Evolutionary conservation across 768 basidiomycete genomes (phyloP).

Genomic region (Hirschioporus abietinus): DNA sequence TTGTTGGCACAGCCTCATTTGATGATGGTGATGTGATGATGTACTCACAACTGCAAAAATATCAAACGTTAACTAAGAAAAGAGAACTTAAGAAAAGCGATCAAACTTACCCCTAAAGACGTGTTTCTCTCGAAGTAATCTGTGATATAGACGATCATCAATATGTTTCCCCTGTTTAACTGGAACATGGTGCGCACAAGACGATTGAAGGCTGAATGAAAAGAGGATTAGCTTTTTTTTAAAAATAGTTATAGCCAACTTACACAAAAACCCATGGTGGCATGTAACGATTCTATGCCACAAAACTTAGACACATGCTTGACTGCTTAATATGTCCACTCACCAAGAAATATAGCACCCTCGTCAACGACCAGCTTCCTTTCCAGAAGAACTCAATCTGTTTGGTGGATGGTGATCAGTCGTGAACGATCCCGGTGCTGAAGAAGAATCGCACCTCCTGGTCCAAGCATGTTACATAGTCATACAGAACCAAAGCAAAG

Average conservation of each 20-base stretch:
- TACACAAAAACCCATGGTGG: conserved; percentile 4
- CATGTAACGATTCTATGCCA: conserved; percentile 1
- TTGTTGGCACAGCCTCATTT: neutral
- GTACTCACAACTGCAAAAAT: conserved; percentile 1
- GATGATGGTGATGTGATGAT: neutral
- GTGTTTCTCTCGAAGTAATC: neutral
- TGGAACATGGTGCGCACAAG: neutral
- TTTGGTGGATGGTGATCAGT: neutral
- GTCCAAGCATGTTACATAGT: neutral
- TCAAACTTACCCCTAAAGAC: conserved; percentile 3
- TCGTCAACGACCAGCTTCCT: neutral
- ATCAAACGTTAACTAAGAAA: neutral
- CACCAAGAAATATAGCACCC: conserved; percentile 4
- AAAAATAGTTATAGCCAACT: neutral
- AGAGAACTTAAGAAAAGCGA: neutral
- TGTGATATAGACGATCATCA: neutral
- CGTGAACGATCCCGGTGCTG: neutral
- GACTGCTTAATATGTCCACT: neutral
- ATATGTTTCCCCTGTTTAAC: neutral
- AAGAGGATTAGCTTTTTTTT: neutral
- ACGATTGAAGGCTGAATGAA: neutral
- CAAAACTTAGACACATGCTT: neutral
- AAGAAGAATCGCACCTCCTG: neutral
- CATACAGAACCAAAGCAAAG: conserved; percentile 1
- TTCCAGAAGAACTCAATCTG: conserved; percentile 4